Evolutionary conservation across 257 asterid genomes (phyloP).

Genomic region (Penstemon eatonii): DNA sequence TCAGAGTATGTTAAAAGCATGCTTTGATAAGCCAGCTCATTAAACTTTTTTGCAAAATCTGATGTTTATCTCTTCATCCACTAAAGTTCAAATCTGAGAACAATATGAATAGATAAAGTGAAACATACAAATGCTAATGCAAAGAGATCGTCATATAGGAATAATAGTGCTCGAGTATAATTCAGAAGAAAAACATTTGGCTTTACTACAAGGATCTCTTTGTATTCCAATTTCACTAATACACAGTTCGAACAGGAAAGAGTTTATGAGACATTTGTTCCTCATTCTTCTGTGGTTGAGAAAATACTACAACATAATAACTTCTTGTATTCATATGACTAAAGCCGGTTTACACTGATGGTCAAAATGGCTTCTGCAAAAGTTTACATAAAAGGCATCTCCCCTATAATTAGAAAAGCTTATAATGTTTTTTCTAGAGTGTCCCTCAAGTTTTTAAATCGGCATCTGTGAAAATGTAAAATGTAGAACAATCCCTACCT

Average conservation of each 20-base stretch:
- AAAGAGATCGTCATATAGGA: slow-evolving; percentile 3
- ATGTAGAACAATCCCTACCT: slow-evolving; percentile 47
- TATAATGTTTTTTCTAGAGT: slow-evolving; percentile 11
- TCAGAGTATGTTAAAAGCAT: neutral
- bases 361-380: slow-evolving; percentile 19
- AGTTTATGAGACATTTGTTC: slow-evolving; percentile 13
- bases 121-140: slow-evolving; percentile 11
- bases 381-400: neutral
- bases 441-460: slow-evolving; percentile 14
- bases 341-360: neutral
- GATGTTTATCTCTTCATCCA: slow-evolving; percentile 2
- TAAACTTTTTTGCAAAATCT: slow-evolving; percentile 4
- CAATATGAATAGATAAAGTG: slow-evolving; percentile 11
- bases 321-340: slow-evolving; percentile 18
- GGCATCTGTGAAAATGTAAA: slow-evolving; percentile 15
- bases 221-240: neutral
- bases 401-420: slow-evolving; percentile 18
- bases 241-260: slow-evolving; percentile 8
- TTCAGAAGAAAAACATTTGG: slow-evolving; percentile 16
- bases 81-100: slow-evolving; percentile 16
- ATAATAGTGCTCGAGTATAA: slow-evolving; percentile 8
- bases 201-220: slow-evolving; percentile 6
- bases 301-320: neutral
- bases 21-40: slow-evolving; percentile 12
- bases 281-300: slow-evolving; percentile 6